These are phyloP conservation scores for Dalechampia spathulata DNA, from an alignment of 441 rosid genomes.

Conservation along the genomic window DNA sequence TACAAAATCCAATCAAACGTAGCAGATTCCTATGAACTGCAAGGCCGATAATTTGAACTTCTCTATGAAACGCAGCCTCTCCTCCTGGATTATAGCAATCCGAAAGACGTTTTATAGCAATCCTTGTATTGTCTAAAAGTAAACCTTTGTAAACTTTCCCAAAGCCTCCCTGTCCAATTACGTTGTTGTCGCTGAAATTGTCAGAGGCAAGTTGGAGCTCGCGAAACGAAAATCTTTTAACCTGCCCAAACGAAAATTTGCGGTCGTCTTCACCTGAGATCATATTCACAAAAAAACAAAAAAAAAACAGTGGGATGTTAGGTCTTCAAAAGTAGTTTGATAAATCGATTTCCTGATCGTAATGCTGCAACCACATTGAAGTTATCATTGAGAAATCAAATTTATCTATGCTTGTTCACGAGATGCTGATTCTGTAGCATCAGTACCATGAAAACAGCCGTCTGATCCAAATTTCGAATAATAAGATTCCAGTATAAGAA, in stretches of 20 bases:
- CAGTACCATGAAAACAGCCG: background rate
- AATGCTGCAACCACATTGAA: background rate
- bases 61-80: slow-evolving; percentile 49
- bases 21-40: slow-evolving; percentile 56
- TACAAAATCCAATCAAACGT: slow-evolving; percentile 43
- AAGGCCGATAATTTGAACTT: slow-evolving; percentile 44
- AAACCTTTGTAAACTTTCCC: slow-evolving; percentile 59
- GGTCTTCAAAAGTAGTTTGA: background rate
- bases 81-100: slow-evolving; percentile 46
- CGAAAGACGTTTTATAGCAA: slow-evolving; percentile 51
- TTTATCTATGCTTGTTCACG: background rate
- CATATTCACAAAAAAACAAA: background rate
- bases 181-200: slow-evolving; percentile 45
- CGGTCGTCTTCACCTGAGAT: slow-evolving; percentile 42
- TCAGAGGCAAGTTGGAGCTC: slow-evolving; percentile 48
- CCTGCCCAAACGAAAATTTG: slow-evolving; percentile 37
- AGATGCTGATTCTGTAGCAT: background rate
- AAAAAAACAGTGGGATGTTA: background rate
- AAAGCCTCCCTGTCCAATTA: slow-evolving; percentile 61
- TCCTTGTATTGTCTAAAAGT: slow-evolving; percentile 38
- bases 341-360: background rate
- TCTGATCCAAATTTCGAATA: background rate
- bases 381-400: background rate
- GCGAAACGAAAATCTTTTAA: slow-evolving; percentile 46
- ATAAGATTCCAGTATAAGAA: background rate